Base-by-base conservation (phyloP, 108 stramenopile species). In the Conticribra weissflogii region DNA sequence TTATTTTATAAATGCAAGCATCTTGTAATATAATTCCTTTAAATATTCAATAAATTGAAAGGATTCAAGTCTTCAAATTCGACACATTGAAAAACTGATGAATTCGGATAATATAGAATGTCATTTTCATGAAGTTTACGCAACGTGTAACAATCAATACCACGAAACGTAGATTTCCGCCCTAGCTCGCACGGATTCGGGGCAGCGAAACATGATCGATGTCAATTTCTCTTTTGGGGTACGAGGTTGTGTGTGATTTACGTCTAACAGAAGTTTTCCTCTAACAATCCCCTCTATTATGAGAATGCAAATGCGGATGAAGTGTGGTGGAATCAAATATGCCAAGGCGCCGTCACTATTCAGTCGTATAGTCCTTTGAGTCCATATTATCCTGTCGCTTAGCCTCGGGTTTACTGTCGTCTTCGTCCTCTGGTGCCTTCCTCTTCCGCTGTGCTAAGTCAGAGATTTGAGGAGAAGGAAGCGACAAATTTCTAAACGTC, bases 401-500 rank as follows among this genome's bases (percentile, higher is more conserved):
- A 12, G 8, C 36, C 5, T 41, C 36, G 12, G 36, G 36, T 41
- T 41, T 12, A 12, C 36, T 41, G 36, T 73, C 72, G 53, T 36
- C 36, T 22, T 45, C 25, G n/a, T 33, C 18, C 24, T 59, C 36
- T 27, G 34, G 8, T 8, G 62, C 45, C 45, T 72, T 63, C 33
- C 71, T 54, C 45, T 74, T 74, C 7, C 64, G 33, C 12, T 12
- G 5, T 41, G 36, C 36, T 9, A 12, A 41, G 5, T 41, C 12
- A 41, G 12, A 5, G 7, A 50, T 64, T 3, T 56, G 58, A 44
- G 48, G 63, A 41, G 19, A 57, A 29, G 52, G 49, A 4, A 64
- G 19, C 14, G 46, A 46, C 47, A 32, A 5, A 0, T 29, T 30
- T 53, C 51, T 55, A 12, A 27, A 23, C 0, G 44, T 28, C 5